Evolutionary conservation across 345 rosid genomes (phyloP), one percentile per base, ranked within the genome.

Genomic region (Pseudoturritis turrita): DNA sequence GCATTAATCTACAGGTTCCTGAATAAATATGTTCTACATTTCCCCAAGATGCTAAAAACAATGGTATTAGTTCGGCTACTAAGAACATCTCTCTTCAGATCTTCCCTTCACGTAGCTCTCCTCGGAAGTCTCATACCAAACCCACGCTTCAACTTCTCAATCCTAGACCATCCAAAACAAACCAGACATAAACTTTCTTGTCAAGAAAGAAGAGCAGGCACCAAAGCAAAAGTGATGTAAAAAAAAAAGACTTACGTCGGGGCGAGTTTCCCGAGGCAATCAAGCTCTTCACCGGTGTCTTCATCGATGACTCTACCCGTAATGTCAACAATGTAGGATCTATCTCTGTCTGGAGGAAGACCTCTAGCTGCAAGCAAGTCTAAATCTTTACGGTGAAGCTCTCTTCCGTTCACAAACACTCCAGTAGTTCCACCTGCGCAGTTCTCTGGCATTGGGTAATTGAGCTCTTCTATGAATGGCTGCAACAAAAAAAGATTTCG

Each of bases 221-320:
- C 26, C 1, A 23, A n/a, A 19, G 37, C 6, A 41, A 7, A 43
- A 29, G 23, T 3, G 40, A 40, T 26, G 18, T 26, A 29, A 19
- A 10, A 28, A 29, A 10, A 12, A 18, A 40, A 49, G 1, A 70
- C 95, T 85, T 76, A 94, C 98, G 97, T 94, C 0, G 97, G 98
- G 47, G 97, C 98, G 12, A 94, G 96, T 80, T 82, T 91, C 18
- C 96, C 97, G 3, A 94, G 96, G 77, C 96, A 70, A 54, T 89
- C 97, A 2, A 89, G 91, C 78, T 94, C 96, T 84, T 91, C 89
- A 25, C 96, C 87, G 10, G 95, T 85, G 64, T 94, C 98, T 79
- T 89, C 98, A 44, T 89, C 97, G 13, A 88, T 62, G 37, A 94
- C 90, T 78, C 85, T 87, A 70, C 99, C 99, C 0, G 96, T 81